These are phyloP conservation scores for Aegilops bicornis DNA, from an alignment of 176 grass and related monocot species.

Conservation along the genomic window DNA sequence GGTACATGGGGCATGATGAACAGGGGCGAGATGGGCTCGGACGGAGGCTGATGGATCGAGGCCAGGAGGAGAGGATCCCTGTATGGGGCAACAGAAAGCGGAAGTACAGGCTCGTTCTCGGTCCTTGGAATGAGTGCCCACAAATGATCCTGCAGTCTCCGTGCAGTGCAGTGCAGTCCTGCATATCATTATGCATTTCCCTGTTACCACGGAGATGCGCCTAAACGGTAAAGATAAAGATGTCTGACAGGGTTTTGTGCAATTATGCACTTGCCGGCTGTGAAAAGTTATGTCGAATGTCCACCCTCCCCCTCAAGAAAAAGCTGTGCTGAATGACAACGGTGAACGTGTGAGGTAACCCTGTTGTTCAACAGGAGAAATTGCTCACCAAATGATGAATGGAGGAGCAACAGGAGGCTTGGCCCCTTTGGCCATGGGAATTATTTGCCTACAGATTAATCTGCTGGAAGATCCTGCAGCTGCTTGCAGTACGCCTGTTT, in stretches of 20 bases:
- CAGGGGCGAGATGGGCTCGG: slow-evolving; percentile 47
- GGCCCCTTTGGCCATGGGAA: slow-evolving; percentile 24
- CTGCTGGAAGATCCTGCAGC: slow-evolving; percentile 37
- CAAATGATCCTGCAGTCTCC: slow-evolving; percentile 23
- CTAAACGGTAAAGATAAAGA: slow-evolving; percentile 29
- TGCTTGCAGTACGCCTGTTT: slow-evolving; percentile 22
- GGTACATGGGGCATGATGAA: slow-evolving; percentile 42
- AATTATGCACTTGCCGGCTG: neutral
- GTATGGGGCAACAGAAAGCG: slow-evolving; percentile 35
- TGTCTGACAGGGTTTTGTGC: neutral
- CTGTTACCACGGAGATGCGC: slow-evolving; percentile 18
- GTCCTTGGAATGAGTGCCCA: slow-evolving; percentile 40
- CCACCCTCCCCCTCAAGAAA: neutral
- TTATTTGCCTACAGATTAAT: slow-evolving; percentile 41
- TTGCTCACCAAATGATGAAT: slow-evolving; percentile 25
- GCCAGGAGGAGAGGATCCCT: slow-evolving; percentile 45
- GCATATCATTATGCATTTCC: slow-evolving; percentile 26
- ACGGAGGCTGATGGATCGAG: slow-evolving; percentile 44
- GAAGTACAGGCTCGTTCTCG: slow-evolving; percentile 40
- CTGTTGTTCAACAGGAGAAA: slow-evolving; percentile 8
- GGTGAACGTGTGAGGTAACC: neutral
- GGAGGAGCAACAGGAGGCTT: slow-evolving; percentile 27
- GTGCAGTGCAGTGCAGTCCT: neutral
- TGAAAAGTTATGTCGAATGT: slow-evolving; percentile 1
- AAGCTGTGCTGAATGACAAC: slow-evolving; percentile 6